Conservation (phyloP, 1,284 basidiomycete species). For the Somion occarium region DNA sequence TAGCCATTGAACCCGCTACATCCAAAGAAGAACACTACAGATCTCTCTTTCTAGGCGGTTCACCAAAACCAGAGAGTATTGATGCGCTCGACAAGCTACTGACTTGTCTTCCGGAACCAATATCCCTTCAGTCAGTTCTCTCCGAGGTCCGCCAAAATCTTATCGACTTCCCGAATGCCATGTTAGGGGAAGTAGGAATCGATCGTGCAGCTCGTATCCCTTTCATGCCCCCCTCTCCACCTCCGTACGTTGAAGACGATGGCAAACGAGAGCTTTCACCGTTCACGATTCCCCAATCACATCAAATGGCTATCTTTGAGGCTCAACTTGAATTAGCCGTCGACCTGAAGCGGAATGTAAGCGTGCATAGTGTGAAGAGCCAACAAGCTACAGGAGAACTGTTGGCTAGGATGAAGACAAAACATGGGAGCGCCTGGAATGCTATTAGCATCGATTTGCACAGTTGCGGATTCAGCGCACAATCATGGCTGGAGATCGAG, state of each 20-base stretch:
- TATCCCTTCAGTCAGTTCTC: slow-evolving; percentile 47
- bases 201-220: slow-evolving; percentile 73
- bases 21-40: slow-evolving; percentile 67
- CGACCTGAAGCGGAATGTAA: slow-evolving; percentile 64
- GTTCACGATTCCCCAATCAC: slow-evolving; percentile 66
- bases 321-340: slow-evolving; percentile 76
- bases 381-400: slow-evolving; percentile 60
- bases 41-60: slow-evolving; percentile 42
- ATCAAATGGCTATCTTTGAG: slow-evolving; percentile 71
- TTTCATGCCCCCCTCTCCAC: slow-evolving; percentile 35
- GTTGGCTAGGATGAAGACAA: slow-evolving; percentile 46
- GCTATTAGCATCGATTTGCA: slow-evolving; percentile 72
- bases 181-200: slow-evolving; percentile 82
- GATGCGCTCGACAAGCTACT: slow-evolving; percentile 50
- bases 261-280: slow-evolving; percentile 50
- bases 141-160: slow-evolving; percentile 52
- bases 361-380: slow-evolving; percentile 76
- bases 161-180: slow-evolving; percentile 52
- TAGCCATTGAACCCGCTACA: slow-evolving; percentile 38
- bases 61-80: slow-evolving; percentile 24
- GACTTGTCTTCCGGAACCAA: slow-evolving; percentile 57
- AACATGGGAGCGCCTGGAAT: slow-evolving; percentile 48
- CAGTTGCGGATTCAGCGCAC: slow-evolving; percentile 69
- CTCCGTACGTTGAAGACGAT: slow-evolving; percentile 19
- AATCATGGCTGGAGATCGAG: slow-evolving; percentile 64